Percentiles rank a stretch among this genome's conserved stretches.
These are phyloP conservation scores for Hyphopichia pseudoburtonii DNA, from an alignment of 1,139 yeast species.

Conservation along the genomic window DNA sequence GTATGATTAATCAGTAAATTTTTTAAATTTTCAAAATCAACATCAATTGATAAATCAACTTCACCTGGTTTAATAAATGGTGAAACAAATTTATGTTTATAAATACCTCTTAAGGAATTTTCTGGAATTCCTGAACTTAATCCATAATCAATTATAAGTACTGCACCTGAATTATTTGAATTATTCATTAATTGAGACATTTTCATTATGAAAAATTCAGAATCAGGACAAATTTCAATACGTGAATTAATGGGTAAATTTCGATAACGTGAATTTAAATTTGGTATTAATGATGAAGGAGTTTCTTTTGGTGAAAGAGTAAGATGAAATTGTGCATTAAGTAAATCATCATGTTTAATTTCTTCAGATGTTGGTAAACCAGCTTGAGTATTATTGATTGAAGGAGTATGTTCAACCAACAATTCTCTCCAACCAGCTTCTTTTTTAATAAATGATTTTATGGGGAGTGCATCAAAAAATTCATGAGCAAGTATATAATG, in stretches of 20 bases:
- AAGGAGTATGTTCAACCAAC: constrained; percentile 55
- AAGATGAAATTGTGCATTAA: constrained; percentile 54
- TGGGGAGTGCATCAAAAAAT: constrained; percentile 85
- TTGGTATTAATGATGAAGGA: constrained; percentile 62
- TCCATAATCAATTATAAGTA: constrained; percentile 78
- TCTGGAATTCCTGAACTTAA: constrained; percentile 52
- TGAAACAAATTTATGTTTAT: constrained; percentile 71
- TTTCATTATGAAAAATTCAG: constrained; percentile 52
- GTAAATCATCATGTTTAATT: constrained; percentile 9
- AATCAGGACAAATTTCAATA: constrained; percentile 76
- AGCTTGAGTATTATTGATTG: constrained; percentile 41
- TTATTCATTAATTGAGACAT: constrained; percentile 44
- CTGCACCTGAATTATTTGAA: constrained; percentile 59
- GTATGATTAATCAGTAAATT: constrained; percentile 16
- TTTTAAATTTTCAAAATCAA: constrained; percentile 66
- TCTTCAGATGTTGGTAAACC: constrained; percentile 20
- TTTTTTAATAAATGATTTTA: constrained; percentile 65
- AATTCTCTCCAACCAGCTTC: constrained; percentile 76
- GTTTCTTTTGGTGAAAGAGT: constrained; percentile 62
- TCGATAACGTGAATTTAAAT: constrained; percentile 51
- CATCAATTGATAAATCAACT: constrained; percentile 82
- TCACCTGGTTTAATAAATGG: constrained; percentile 77
- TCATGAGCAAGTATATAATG: constrained; percentile 81
- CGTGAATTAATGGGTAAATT: constrained; percentile 55
- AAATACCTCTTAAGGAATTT: constrained; percentile 72